Conservation (phyloP, 441 rosid species). For the Gossypium aridum region DNA sequence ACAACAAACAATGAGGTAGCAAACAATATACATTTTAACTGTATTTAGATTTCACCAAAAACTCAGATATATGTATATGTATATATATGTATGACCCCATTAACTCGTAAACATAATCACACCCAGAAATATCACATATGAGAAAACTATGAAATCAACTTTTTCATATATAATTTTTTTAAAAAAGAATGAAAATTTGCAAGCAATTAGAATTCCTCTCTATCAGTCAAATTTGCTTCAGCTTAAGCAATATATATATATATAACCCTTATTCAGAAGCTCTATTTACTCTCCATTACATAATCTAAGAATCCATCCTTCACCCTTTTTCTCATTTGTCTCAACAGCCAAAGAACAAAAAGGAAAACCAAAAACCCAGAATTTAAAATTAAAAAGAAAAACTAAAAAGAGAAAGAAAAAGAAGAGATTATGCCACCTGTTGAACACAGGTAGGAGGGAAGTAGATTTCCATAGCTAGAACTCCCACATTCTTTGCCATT, state of each 20-base stretch:
- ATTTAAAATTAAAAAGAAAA: background rate
- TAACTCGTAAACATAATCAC: background rate
- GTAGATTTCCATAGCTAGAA: constrained; percentile 85
- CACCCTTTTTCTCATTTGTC: background rate
- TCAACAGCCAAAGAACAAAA: background rate
- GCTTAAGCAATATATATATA: background rate
- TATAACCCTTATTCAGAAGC: background rate
- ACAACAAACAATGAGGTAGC: background rate
- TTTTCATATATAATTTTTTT: background rate
- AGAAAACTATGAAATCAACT: background rate
- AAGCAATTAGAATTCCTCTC: background rate
- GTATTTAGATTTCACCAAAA: background rate
- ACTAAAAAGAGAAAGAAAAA: background rate
- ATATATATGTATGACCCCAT: background rate
- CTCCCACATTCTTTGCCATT: constrained; percentile 96
- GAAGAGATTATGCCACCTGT: constrained; percentile 42
- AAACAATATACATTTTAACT: background rate
- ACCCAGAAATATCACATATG: background rate
- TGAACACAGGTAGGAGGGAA: constrained; percentile 96
- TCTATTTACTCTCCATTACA: background rate
- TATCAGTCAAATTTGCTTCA: background rate
- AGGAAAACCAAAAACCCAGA: background rate
- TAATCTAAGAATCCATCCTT: background rate
- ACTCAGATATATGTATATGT: background rate
- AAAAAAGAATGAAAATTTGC: background rate